These are phyloP conservation scores for Ophiostoma angusticollis DNA, from an alignment of 2,329 filamentous ascomycete genomes.

Conservation along the genomic window DNA sequence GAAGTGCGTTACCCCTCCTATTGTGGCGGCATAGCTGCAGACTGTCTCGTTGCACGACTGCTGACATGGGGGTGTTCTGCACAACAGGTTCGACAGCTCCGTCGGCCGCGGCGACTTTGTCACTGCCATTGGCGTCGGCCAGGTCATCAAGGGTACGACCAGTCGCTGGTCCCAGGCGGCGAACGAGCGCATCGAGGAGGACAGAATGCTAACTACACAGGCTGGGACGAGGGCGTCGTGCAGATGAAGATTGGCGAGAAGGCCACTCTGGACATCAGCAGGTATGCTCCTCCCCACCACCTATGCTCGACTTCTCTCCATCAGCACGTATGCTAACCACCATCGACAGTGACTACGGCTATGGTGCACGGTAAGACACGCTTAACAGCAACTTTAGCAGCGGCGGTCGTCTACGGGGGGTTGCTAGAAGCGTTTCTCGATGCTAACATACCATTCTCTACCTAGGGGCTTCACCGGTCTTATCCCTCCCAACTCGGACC, in stretches of 20 bases:
- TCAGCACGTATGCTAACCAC: too few relatives aligned
- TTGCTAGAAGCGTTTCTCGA: not conserved
- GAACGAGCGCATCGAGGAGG: not conserved
- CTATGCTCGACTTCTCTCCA: not conserved
- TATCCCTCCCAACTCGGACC: constrained; percentile 61
- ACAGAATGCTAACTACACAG: constrained; percentile 27
- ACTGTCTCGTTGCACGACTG: not conserved
- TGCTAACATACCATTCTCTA: constrained; percentile 15
- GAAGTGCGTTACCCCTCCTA: constrained; percentile 40
- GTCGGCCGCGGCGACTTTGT: constrained; percentile 64
- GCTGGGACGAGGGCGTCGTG: constrained; percentile 74
- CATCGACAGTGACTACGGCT: constrained; percentile 45
- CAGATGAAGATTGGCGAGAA: constrained; percentile 88
- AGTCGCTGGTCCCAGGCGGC: not conserved
- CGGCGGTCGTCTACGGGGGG: too few relatives aligned
- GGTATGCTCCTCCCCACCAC: constrained; percentile 34
- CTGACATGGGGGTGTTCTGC: constrained; percentile 13
- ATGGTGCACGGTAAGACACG: constrained; percentile 43
- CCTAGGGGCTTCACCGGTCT: constrained; percentile 62
- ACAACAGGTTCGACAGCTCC: constrained; percentile 77
- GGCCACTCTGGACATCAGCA: constrained; percentile 68
- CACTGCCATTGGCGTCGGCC: constrained; percentile 65
- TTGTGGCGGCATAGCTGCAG: not conserved
- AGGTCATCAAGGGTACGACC: constrained; percentile 67
- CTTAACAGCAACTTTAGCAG: not conserved